Evolutionary conservation across 148 eudicot genomes (phyloP), one percentile per base, ranked within the genome.

Genomic region (Cornus controversa): DNA sequence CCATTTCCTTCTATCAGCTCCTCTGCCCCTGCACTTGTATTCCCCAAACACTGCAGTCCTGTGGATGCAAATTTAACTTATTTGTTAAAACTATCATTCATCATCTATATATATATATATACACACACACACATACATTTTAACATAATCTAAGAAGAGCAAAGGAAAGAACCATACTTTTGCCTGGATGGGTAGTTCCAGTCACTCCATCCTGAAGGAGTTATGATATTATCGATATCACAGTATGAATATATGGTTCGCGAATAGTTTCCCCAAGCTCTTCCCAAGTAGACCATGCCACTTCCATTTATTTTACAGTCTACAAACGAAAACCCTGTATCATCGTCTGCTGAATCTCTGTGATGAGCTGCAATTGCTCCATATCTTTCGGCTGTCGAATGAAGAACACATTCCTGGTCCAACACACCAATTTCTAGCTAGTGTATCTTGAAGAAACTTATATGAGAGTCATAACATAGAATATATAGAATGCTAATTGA

Each of bases 361-460:
- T 87, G 93, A 62, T 96, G 98, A 15, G 99, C 98, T 77, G 99
- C 99, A 0, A 96, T 89, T 71, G 99, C 99, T 70, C 97, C 93
- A 1, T 63, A 84, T 29, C 75, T 82, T 45, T 83, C 77, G 0
- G 89, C 97, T 23, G 80, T 83, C 5, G 94, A 92, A 68, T 86
- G 91, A 57, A 96, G 80, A 31, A 75, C 80, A 75, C 92, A 90
- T 9, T 92, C 86, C 98, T 93, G 92, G 10, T 70, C 73, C 50
- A 47, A 45, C 25, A 27, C 22, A 66, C 20, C 16, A 50, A 50
- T 50, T 50, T 50, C 57, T 3, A 50, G n/a, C n/a, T n/a, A n/a
- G n/a, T n/a, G n/a, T n/a, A n/a, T n/a, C n/a, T n/a, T n/a, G n/a
- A n/a, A n/a, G n/a, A n/a, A n/a, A n/a, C n/a, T n/a, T n/a, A n/a